Evolutionary conservation across 2,329 filamentous ascomycete species (phyloP), one percentile per base, ranked within the genome.

Genomic region (Microcyclosporella mali): DNA sequence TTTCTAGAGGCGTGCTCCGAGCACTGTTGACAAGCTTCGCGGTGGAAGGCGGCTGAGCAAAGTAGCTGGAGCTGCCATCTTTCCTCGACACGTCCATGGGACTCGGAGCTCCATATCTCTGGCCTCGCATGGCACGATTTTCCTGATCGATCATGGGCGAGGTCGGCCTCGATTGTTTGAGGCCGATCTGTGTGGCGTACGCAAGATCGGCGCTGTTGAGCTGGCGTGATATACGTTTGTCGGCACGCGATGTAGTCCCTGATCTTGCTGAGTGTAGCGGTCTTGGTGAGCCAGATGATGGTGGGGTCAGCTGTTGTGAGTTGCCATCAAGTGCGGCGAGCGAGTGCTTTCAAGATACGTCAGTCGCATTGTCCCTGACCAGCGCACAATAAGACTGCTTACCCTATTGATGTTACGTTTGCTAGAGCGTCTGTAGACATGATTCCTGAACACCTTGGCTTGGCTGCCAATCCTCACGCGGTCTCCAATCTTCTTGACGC

Each of bases 401-500:
- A 94, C 89, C 71, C 90, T 78, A 70, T 94, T 74, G 35, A 66
- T 69, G 19, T 56, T 88, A 48, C 87, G 80, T 70, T 88, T 88
- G 67, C 69, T 72, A 9, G 65, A 66, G 52, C 67, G 65, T 49
- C 67, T 70, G 58, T 70, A 72, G 40, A 72, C 69, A 49, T 64
- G 69, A 49, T 67, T 71, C 8, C 71, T 59, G 36, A 74, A 70
- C 37, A 69, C 61, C 57, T 74, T 73, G 19, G 69, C 70, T 46
- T 73, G 70, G 2, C 69, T 65, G 33, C 70, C 67, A 48, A 98
- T 83, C 50, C 90, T 85, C 28, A 98, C 90, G 41, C 92, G 82
- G 66, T 98, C 92, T 51, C 92, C 92, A 52, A 98, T 86, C 68
- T 97, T 98, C 56, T 95, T 94, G 56, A 98, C 90, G 33, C 92